Percentiles rank a stretch among this genome's conserved stretches.
phyloP scores from a whole-genome alignment of 2,329 filamentous ascomycete genomes.

The Alternaria brassicae region DNA sequence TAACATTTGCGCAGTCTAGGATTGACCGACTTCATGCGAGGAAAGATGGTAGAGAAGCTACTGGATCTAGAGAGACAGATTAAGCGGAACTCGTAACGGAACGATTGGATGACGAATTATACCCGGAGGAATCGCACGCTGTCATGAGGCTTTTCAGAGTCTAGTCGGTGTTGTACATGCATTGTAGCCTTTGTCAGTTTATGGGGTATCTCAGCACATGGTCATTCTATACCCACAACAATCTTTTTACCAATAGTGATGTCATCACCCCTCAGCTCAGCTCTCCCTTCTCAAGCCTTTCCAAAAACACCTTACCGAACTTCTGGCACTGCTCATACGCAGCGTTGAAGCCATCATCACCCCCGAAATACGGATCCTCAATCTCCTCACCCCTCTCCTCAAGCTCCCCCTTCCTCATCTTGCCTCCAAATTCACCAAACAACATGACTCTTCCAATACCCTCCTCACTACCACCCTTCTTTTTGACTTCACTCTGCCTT shows the following conservation, averaged over 20 bases:
- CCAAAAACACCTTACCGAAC: constrained; percentile 79
- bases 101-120: not conserved
- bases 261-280: constrained; percentile 25
- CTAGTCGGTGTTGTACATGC: constrained; percentile 1
- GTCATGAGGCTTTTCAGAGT: not conserved
- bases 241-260: not conserved
- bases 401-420: constrained; percentile 29
- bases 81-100: constrained; percentile 18
- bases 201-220: constrained; percentile 33
- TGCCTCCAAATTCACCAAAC: constrained; percentile 81
- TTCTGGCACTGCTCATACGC: constrained; percentile 84
- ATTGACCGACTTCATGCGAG: constrained; percentile 33
- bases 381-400: constrained; percentile 14
- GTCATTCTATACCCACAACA: not conserved
- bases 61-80: constrained; percentile 30
- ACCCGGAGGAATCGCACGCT: not conserved
- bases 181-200: constrained; percentile 9
- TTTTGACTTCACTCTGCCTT: constrained; percentile 60
- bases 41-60: constrained; percentile 30
- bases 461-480: constrained; percentile 40
- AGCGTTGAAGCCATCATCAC: constrained; percentile 17
- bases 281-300: constrained; percentile 59
- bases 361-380: constrained; percentile 86
- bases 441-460: constrained; percentile 69
- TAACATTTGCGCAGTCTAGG: constrained; percentile 19